Evolutionary conservation across 2,329 filamentous ascomycete species (phyloP).

Genomic region (Biscogniauxia marginata): DNA sequence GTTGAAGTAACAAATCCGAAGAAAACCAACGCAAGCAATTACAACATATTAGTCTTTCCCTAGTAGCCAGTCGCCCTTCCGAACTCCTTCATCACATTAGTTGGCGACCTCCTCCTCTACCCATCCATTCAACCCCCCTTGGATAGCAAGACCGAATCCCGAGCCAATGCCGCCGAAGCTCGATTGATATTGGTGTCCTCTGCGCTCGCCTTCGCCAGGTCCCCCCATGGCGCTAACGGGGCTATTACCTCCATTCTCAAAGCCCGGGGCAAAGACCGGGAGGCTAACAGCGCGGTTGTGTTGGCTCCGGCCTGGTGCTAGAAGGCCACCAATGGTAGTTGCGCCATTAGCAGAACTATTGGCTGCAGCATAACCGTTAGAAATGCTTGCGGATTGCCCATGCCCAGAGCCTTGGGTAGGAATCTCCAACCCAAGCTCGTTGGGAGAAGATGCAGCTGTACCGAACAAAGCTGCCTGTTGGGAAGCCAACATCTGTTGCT

Average conservation of each 20-base stretch:
- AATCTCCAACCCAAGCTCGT: conserved; percentile 56
- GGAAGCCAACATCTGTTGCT: conserved; percentile 67
- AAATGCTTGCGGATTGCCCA: conserved; percentile 65
- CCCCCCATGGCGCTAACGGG: conserved; percentile 47
- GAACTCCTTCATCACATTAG: conserved; percentile 33
- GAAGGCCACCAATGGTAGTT: conserved; percentile 72
- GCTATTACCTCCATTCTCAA: conserved; percentile 58
- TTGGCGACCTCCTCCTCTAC: conserved; percentile 65
- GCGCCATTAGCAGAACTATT: conserved; percentile 54
- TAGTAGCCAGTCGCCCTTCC: conserved; percentile 7
- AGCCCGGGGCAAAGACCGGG: conserved; percentile 66
- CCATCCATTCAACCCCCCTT: conserved; percentile 65
- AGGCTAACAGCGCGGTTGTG: conserved; percentile 86
- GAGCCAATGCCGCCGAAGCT: conserved; percentile 60
- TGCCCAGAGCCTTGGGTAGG: conserved; percentile 62
- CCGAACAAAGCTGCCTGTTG: conserved; percentile 83
- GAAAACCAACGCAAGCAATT: conserved; percentile 37
- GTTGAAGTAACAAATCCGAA: conserved; percentile 27
- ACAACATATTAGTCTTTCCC: conserved; percentile 43
- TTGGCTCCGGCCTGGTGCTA: conserved; percentile 65
- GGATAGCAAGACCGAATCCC: conserved; percentile 61
- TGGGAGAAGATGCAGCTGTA: conserved; percentile 61
- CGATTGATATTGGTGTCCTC: conserved; percentile 65
- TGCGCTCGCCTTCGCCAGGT: conserved; percentile 52
- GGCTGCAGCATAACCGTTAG: conserved; percentile 62